Percentiles rank a stretch among this genome's conserved stretches.
Evolutionary conservation across 2,329 filamentous ascomycete genomes (phyloP).

Genomic region (Fusarium subtropicale): DNA sequence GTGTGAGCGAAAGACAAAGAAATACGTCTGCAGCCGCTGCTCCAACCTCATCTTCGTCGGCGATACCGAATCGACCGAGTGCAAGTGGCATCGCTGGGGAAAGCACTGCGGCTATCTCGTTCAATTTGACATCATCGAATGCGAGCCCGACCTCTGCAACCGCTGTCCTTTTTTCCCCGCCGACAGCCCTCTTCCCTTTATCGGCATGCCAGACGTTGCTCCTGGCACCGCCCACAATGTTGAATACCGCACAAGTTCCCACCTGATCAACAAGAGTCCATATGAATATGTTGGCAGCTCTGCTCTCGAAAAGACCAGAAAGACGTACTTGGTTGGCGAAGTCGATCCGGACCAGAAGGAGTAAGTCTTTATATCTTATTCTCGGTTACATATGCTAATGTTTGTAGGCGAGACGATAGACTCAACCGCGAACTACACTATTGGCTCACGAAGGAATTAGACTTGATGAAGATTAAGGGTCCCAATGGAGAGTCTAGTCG

Average conservation of each 20-base stretch:
- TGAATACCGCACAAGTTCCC: neutral
- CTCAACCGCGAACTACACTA: too few species aligned
- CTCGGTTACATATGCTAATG: too few species aligned
- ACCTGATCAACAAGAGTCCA: fast-evolving
- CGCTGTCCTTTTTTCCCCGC: neutral
- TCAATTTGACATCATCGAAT: neutral
- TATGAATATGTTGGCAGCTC: neutral
- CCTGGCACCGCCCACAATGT: neutral
- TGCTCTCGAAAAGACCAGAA: neutral
- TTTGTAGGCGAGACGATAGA: too few species aligned
- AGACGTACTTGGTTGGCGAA: too few species aligned
- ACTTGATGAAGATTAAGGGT: too few species aligned
- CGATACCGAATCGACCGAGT: neutral
- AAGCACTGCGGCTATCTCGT: neutral
- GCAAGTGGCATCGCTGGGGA: neutral
- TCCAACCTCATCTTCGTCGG: neutral
- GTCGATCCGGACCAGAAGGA: too few species aligned
- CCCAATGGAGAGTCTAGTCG: too few species aligned
- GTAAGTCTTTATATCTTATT: too few species aligned
- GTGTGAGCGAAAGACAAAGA: neutral
- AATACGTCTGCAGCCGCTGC: neutral
- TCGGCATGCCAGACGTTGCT: neutral
- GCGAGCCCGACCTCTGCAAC: neutral
- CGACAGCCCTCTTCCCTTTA: slow-evolving; percentile 1
- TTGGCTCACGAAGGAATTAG: too few species aligned